Base-by-base conservation (phyloP, 441 rosid genomes). In the Gossypium schwendimanii region DNA sequence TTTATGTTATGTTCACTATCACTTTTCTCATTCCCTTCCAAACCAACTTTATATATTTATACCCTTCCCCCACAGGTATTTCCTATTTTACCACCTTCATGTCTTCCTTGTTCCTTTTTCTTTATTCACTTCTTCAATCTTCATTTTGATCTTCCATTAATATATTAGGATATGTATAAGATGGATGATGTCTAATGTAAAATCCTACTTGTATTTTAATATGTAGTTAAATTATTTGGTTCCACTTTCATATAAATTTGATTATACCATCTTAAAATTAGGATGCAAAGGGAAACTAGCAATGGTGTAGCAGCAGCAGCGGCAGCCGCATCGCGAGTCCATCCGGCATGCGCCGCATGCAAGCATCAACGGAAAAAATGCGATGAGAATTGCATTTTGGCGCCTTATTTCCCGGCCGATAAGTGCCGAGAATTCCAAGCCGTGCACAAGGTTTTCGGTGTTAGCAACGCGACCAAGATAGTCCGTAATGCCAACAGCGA, bases 301-400 rank as follows among this genome's bases (percentile, higher is more conserved):
- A 45, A 45, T 0, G 17, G 55, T 24, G 36, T 2, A 8, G 66
- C 41, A 15, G 28, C 41, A 11, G 14, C 17, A 4, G n/a, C 49
- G 1, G 24, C 24, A 7, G 3, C 26, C 26, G 12, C 28, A 23
- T 45, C 54, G 0, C 72, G 64, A 3, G 73, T 61, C 2, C 89
- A 82, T 44, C 76, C 86, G n/a, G 81, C 79, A 21, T 84, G 87
- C 7, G 85, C 85, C 9, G 77, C 84, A 11, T 82, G 87, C 76
- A 84, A 80, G 72, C 80, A 80, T 50, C 84, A 80, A 47, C 72
- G 85, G 70, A 80, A 76, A 67, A 82, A 55, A 36, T 84, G 87
- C 39, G 70, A 33, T 0, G 75, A 67, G 1, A 72, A 14, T 1
- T 84, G 87, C 72, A 33, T 66, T 23, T 17, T 84, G 31, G 67